A percentile compares a stretch with the other conserved stretches of the same genome.
phyloP scores from a whole-genome alignment of 228 moss, liverwort and hornwort species.

The Sphagnum fallax region DNA sequence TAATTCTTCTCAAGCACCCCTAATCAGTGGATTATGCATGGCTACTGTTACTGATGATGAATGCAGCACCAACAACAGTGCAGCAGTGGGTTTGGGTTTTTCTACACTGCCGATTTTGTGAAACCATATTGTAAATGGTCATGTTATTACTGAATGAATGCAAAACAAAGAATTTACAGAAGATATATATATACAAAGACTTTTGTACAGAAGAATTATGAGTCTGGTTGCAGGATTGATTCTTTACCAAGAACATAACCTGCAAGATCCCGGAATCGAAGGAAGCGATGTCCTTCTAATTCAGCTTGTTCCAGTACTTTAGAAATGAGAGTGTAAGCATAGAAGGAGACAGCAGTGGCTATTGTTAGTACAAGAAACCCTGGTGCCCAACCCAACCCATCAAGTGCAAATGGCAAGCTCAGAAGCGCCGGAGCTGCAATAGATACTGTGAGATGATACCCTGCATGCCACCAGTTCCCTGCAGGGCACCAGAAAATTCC shows the following conservation, averaged over 20 bases:
- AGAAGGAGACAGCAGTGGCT: slow-evolving; percentile 28
- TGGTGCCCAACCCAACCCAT: slow-evolving; percentile 26
- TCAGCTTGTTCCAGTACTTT: slow-evolving; percentile 34
- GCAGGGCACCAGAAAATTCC: not conserved
- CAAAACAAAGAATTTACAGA: no score
- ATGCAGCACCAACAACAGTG: no score
- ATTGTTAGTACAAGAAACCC: slow-evolving; percentile 19
- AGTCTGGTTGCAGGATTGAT: no score
- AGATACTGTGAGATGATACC: slow-evolving; percentile 34
- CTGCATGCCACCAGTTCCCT: slow-evolving; percentile 32
- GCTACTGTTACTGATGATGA: not conserved
- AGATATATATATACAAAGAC: no score
- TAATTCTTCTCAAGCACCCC: not conserved
- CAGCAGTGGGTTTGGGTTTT: no score
- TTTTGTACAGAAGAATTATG: no score
- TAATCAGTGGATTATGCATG: not conserved
- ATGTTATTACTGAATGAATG: no score
- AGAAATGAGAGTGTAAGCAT: slow-evolving; percentile 27
- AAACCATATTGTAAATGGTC: no score
- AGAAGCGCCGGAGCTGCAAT: slow-evolving; percentile 25
- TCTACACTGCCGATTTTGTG: no score
- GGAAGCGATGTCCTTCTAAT: slow-evolving; percentile 26
- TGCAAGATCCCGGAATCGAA: slow-evolving; percentile 32
- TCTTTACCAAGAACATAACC: slow-evolving; percentile 5
- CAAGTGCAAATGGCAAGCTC: slow-evolving; percentile 26